Evolutionary conservation across 129 eudicot species (phyloP), one percentile per base, ranked within the genome.

Genomic region (Flaveria robusta): DNA sequence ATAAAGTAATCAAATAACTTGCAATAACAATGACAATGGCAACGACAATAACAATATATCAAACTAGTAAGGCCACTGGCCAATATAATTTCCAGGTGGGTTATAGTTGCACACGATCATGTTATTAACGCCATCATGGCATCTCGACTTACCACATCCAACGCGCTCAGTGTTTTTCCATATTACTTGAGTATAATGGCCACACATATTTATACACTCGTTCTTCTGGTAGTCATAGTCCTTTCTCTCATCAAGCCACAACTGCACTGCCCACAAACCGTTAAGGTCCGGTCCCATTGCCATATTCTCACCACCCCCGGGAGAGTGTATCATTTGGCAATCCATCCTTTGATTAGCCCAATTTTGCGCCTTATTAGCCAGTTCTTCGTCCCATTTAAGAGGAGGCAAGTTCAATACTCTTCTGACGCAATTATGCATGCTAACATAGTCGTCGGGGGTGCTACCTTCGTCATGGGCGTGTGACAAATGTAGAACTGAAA

Each of bases 131-230:
- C 85, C 84, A 19, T 82, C 74, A 16, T 55, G 39, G 70, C 94
- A 86, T 75, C 7, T 42, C 34, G 64, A 81, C 75, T 79, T 82
- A 41, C 84, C 97, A 39, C 97, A 91, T 16, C 93, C 93, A 5
- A 91, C 60, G 1, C 70, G 19, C 1, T 43, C 31, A 3, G 91
- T 80, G 9, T 71, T 72, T 2, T 46, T 62, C 94, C 92, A 88
- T 7, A 88, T 85, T 2, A 91, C 81, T 75, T 88, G 94, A 22
- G 97, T 88, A 60, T 91, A 91, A 68, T 91, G 97, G 31, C 87
- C 83, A 46, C 92, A 91, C n/a, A 75, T 77, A 68, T 78, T 66
- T 20, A 18, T 0, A 50, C 97, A 91, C 22, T 85, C 67, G 46
- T 89, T 89, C 2, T 84, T 46, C 0, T 41, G 2, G 23, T 63